These are phyloP conservation scores for Phytophthora sp. DNA, from an alignment of 352 stramenopile genomes.

Conservation along the genomic window DNA sequence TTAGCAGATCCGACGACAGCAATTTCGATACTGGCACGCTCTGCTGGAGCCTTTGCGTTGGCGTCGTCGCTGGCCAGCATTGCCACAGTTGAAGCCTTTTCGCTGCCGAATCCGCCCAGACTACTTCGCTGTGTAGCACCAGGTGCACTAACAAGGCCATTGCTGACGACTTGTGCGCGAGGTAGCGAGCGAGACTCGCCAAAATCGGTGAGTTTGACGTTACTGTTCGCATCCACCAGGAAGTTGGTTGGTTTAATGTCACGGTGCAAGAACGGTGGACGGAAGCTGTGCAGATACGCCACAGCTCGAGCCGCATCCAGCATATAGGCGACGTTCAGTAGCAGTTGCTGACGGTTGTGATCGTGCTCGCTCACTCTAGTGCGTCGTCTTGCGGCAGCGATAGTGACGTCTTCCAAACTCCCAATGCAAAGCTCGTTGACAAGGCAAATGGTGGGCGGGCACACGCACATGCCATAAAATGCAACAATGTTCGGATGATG, in stretches of 20 bases:
- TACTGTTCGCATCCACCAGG: constrained; percentile 60
- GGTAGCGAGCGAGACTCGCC: constrained; percentile 65
- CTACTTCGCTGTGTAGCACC: constrained; percentile 13
- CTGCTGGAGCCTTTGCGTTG: constrained; percentile 6
- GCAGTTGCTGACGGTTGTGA: constrained; percentile 59
- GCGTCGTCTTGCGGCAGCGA: constrained; percentile 41
- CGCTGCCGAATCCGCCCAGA: constrained; percentile 12
- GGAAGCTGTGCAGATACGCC: constrained; percentile 80
- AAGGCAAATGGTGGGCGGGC: constrained; percentile 68
- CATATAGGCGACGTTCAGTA: constrained; percentile 68
- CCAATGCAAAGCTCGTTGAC: constrained; percentile 71
- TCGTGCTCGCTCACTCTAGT: constrained; percentile 29
- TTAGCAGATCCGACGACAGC: constrained; percentile 41
- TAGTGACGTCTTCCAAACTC: constrained; percentile 61
- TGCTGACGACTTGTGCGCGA: constrained; percentile 41
- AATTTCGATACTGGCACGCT: constrained; percentile 36
- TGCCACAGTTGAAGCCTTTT: constrained; percentile 35
- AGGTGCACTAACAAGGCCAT: constrained; percentile 19
- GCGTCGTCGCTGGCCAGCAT: constrained; percentile 33
- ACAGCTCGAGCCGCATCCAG: constrained; percentile 70
- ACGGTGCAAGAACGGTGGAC: constrained; percentile 71
- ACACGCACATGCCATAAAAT: constrained; percentile 75
- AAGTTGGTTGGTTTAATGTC: constrained; percentile 85
- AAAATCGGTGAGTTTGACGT: constrained; percentile 76
- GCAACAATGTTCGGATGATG: constrained; percentile 68